Evolutionary conservation across 1,139 yeast species (phyloP).

Genomic region (Sugiyamaella xylanicola): DNA sequence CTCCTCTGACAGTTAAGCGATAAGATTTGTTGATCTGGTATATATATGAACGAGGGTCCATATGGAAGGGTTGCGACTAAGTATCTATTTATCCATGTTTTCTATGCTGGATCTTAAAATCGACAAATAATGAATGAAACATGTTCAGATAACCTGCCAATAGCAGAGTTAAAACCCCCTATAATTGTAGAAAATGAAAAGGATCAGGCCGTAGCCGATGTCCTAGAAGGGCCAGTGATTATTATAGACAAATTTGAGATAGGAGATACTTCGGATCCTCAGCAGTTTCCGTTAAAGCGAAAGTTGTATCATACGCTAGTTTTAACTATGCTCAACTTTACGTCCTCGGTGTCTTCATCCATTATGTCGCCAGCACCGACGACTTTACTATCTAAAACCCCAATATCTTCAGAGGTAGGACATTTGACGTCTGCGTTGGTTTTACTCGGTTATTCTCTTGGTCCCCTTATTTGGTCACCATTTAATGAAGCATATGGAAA

Average conservation of each 20-base stretch:
- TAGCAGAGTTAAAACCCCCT: background rate
- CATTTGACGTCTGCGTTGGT: constrained; percentile 16
- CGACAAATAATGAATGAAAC: too few species aligned
- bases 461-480: constrained; percentile 57
- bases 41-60: background rate
- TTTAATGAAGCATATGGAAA: constrained; percentile 58
- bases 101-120: too few species aligned
- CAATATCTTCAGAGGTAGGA: constrained; percentile 9
- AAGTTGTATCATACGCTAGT: constrained; percentile 19
- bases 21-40: background rate
- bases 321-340: constrained; percentile 16
- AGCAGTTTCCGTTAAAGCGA: constrained; percentile 9
- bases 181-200: background rate
- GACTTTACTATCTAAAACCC: background rate
- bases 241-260: constrained; percentile 13
- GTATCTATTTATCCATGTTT: too few species aligned
- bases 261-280: constrained; percentile 20
- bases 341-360: constrained; percentile 15
- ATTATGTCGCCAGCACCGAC: constrained; percentile 11
- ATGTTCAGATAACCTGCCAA: background rate
- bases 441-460: constrained; percentile 58
- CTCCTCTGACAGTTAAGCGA: background rate
- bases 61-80: too few species aligned
- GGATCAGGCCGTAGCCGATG: background rate
- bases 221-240: constrained; percentile 3